Base-by-base conservation (phyloP, 108 stramenopile genomes). In the Licmophora abbreviata region DNA sequence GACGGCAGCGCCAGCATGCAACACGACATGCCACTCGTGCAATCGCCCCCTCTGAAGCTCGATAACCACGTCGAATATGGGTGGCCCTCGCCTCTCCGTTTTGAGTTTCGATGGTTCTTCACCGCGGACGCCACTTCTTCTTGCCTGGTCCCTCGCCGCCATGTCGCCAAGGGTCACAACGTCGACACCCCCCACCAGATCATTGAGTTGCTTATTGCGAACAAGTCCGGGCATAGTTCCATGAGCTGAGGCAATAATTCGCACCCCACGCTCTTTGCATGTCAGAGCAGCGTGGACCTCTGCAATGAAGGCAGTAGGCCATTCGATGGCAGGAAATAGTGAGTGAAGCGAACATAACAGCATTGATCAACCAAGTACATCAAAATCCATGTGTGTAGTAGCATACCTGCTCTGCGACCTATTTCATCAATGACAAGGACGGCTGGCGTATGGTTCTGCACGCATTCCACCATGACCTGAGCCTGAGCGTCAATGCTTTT, bases 401-500 rank as follows among this genome's bases (percentile, higher is more conserved):
- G n/a, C n/a, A n/a, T n/a, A n/a, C n/a, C n/a, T n/a, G 15, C 55
- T 56, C 38, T 68, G 52, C 29, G 62, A 9, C 67, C 67, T 49
- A 75, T 69, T 54, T 75, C 83, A 56, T 85, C 83, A 59, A 85
- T 65, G 10, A 85, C 69, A 68, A 79, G 76, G n/a, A 62, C 56
- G 2, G 52, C 17, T 0, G 81, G 81, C 10, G 76, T 76, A 33
- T 83, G 81, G 33, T 83, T 83, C 53, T 83, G 82, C 9, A 85
- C 73, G 49, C 67, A 68, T 49, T 85, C 84, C 30, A 81, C 50
- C 84, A 85, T 85, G 15, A 73, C 68, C 6, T 49, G 23, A 26
- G 35, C 34, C 57, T 85, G 84, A 23, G 38, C 35, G 4, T 66
- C 51, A 0, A 69, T 52, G 4, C 58, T 48, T 9, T 50, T 37